phyloP scores from a whole-genome alignment of 129 eudicot species.

The Daucus carota region DH1_v3.0 NC_030382.2:53914501-53915000 shows the following conservation, averaged over 20 bases:
- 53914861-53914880: constrained; percentile 72
- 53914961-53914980: constrained; percentile 68
- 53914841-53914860: constrained; percentile 85
- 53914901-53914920: constrained; percentile 81
- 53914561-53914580: neutral
- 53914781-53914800: neutral
- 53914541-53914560: neutral
- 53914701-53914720: neutral
- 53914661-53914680: neutral
- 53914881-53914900: constrained; percentile 81
- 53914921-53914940: constrained; percentile 98
- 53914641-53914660: neutral
- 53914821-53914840: constrained; percentile 31
- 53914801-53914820: neutral
- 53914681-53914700: neutral
- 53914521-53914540: neutral
- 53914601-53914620: neutral
- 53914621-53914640: neutral
- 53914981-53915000: constrained; percentile 39
- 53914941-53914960: constrained; percentile 92
- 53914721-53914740: neutral
- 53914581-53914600: neutral
- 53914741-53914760: no score
- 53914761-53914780: neutral
- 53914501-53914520: neutral